These are phyloP conservation scores for Kockiozyma suomiensis DNA, from an alignment of 805 yeast species.

Conservation along the genomic window DNA sequence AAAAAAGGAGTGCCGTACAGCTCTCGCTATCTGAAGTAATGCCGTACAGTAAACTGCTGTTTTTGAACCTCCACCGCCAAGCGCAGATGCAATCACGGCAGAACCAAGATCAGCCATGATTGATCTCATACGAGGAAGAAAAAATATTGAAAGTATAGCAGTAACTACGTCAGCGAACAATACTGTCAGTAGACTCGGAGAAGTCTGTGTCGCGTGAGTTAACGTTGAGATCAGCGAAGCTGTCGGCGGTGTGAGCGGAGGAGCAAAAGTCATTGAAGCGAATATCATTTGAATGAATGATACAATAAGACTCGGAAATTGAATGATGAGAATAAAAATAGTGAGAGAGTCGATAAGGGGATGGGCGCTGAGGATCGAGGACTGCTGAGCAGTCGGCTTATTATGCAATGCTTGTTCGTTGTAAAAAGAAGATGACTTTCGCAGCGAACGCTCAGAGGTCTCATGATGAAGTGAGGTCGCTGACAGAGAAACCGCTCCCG, in stretches of 20 bases:
- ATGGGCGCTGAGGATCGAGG: conserved; percentile 39
- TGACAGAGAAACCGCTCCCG: not conserved
- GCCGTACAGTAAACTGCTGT: conserved; percentile 42
- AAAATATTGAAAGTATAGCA: conserved; percentile 33
- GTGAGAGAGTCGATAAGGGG: conserved; percentile 44
- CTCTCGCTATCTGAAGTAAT: conserved; percentile 35
- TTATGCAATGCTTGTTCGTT: not conserved
- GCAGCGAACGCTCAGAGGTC: conserved; percentile 6
- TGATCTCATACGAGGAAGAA: conserved; percentile 32
- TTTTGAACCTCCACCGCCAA: conserved; percentile 42
- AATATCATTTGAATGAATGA: conserved; percentile 38
- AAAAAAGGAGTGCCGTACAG: conserved; percentile 32
- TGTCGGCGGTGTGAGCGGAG: conserved; percentile 24
- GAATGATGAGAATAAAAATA: conserved; percentile 40
- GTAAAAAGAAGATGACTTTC: conserved; percentile 21
- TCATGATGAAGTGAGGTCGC: conserved; percentile 3
- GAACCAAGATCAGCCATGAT: conserved; percentile 35
- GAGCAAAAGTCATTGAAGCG: conserved; percentile 34
- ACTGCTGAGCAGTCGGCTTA: not conserved
- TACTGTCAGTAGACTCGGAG: conserved; percentile 35
- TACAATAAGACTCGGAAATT: conserved; percentile 40
- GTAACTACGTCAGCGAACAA: conserved; percentile 42
- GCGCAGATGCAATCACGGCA: conserved; percentile 37
- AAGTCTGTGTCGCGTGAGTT: conserved; percentile 31
- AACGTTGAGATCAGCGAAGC: conserved; percentile 28